These are phyloP conservation scores for Ochetophila trinervis DNA, from an alignment of 306 rosid genomes.

Conservation along the genomic window DNA sequence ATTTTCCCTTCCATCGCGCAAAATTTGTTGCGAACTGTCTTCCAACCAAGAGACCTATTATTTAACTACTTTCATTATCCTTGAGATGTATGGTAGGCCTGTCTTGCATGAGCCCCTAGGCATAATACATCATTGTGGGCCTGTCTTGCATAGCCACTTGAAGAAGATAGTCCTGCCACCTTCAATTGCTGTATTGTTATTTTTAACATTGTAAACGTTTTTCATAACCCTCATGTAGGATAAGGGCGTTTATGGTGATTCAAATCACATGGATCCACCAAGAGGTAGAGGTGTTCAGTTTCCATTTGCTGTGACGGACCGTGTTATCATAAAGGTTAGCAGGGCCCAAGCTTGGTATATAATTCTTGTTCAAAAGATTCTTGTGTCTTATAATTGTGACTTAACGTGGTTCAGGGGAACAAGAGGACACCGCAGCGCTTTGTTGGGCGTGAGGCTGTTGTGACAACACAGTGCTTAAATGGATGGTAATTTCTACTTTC, in stretches of 20 bases:
- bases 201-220: slow-evolving; percentile 16
- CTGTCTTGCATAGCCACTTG: neutral
- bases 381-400: slow-evolving; percentile 21
- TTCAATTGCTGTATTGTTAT: neutral
- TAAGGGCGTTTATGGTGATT: slow-evolving; percentile 76
- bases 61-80: neutral
- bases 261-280: slow-evolving; percentile 49
- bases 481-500: slow-evolving; percentile 69
- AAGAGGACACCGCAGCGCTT: slow-evolving; percentile 97
- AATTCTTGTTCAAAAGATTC: slow-evolving; percentile 10
- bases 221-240: slow-evolving; percentile 45
- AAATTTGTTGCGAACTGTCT: neutral
- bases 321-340: slow-evolving; percentile 89
- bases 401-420: slow-evolving; percentile 70
- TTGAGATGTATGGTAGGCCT: too few species aligned
- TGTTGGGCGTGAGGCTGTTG: slow-evolving; percentile 97
- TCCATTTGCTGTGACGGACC: slow-evolving; percentile 90
- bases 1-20: too few species aligned
- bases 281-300: slow-evolving; percentile 94
- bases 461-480: slow-evolving; percentile 95
- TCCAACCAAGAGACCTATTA: neutral
- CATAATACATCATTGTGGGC: neutral
- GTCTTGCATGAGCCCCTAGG: neutral
- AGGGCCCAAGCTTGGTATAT: slow-evolving; percentile 4
- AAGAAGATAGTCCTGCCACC: neutral